phyloP scores from a whole-genome alignment of 202 grass and related monocot genomes.

The Brachypodium distachyon region DNA sequence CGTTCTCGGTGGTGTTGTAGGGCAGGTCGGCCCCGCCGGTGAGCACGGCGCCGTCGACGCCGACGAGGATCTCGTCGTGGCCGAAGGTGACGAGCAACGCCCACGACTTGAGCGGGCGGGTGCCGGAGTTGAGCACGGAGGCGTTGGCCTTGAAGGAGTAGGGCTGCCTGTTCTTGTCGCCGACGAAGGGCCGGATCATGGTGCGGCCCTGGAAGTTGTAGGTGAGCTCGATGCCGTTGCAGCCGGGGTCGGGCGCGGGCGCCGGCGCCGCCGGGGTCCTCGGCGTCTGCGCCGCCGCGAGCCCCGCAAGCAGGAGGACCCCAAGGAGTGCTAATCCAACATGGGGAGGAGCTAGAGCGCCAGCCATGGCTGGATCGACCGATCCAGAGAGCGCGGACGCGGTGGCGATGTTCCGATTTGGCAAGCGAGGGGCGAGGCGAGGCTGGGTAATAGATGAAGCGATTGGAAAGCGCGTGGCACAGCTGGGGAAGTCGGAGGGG shows the following conservation, averaged over 20 bases:
- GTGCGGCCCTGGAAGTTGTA: conserved; percentile 20
- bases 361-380: conserved; percentile 38
- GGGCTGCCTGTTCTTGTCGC: conserved; percentile 47
- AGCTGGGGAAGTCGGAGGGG: background rate
- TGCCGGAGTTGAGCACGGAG: conserved; percentile 64
- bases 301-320: conserved; percentile 29
- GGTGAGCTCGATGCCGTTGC: conserved; percentile 70
- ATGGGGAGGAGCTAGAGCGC: background rate
- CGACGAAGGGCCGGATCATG: conserved; percentile 68
- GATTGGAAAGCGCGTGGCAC: conserved; percentile 64
- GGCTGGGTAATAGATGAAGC: conserved; percentile 12
- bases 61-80: conserved; percentile 70
- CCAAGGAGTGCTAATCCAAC: conserved; percentile 14
- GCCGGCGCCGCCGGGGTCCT: conserved; percentile 8
- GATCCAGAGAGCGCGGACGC: background rate
- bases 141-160: conserved; percentile 60
- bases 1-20: conserved; percentile 59
- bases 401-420: background rate
- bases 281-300: conserved; percentile 29
- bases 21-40: conserved; percentile 56
- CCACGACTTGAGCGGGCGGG: conserved; percentile 64
- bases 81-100: conserved; percentile 44
- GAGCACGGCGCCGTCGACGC: conserved; percentile 51
- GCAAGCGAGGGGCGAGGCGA: background rate
- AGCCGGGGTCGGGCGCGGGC: conserved; percentile 50